A percentile compares a stretch with the other conserved stretches of the same genome.
Evolutionary conservation across 495 filamentous ascomycete genomes (phyloP).

Genomic region (Diplogelasinospora grovesii): DNA sequence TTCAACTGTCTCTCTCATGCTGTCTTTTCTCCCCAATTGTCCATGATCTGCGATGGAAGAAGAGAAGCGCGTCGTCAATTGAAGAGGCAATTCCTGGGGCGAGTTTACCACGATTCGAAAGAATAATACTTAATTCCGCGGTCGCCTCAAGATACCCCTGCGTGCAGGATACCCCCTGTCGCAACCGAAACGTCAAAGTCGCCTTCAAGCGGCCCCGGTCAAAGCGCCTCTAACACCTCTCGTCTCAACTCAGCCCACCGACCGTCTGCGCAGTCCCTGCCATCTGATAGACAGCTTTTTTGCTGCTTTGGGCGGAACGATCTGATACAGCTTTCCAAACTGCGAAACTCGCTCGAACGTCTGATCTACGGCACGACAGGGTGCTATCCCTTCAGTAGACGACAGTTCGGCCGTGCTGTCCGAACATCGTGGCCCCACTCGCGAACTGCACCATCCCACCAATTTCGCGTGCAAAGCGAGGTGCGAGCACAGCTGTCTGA

Average conservation of each 20-base stretch:
- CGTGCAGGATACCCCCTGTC: constrained; percentile 24
- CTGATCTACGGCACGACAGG: constrained; percentile 19
- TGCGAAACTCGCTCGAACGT: constrained; percentile 34
- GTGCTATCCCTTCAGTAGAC: constrained; percentile 2
- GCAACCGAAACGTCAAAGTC: constrained; percentile 32
- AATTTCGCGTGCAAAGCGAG: too few species aligned
- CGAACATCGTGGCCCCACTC: not conserved
- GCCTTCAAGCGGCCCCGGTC: constrained; percentile 23
- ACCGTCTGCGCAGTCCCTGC: constrained; percentile 18
- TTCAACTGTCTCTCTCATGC: not conserved
- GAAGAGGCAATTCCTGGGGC: too few species aligned
- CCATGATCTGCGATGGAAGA: too few species aligned
- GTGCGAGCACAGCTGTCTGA: too few species aligned
- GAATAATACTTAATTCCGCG: not conserved
- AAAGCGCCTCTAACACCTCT: constrained; percentile 36
- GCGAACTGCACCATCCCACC: constrained; percentile 3
- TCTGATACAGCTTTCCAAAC: constrained; percentile 34
- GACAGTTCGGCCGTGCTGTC: not conserved
- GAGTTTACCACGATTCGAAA: too few species aligned
- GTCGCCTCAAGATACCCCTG: constrained; percentile 3
- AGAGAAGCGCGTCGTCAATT: too few species aligned
- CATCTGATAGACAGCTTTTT: constrained; percentile 25
- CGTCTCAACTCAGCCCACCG: constrained; percentile 36
- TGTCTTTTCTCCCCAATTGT: too few species aligned
- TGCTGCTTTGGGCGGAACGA: constrained; percentile 15